phyloP scores from a whole-genome alignment of 2,329 filamentous ascomycete genomes.

The Diaporthe citriasiana region DNA sequence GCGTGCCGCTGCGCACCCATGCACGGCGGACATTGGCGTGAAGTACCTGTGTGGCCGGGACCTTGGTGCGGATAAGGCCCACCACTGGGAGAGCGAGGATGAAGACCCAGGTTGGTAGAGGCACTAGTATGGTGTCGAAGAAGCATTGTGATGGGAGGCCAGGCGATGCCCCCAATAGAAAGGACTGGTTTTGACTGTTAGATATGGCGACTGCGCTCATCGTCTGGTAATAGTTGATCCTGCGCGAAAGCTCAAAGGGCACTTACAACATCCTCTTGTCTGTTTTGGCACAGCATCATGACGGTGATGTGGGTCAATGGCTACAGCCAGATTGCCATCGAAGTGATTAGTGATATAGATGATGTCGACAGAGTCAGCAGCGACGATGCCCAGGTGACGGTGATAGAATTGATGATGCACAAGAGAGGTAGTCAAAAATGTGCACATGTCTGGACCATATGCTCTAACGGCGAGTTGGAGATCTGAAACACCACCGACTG shows the following conservation, averaged over 20 bases:
- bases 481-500: constrained; percentile 20
- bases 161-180: constrained; percentile 1
- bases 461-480: background rate
- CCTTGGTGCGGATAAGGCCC: constrained; percentile 2
- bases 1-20: constrained; percentile 44
- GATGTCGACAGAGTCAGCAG: background rate
- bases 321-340: background rate
- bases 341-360: background rate
- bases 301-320: background rate
- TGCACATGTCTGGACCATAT: background rate
- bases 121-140: constrained; percentile 47
- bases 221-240: background rate
- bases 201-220: background rate
- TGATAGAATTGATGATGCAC: background rate
- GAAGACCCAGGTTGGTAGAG: constrained; percentile 47
- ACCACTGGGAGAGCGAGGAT: constrained; percentile 37
- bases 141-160: constrained; percentile 49
- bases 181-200: background rate
- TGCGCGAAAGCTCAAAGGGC: background rate
- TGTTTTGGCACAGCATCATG: constrained; percentile 22
- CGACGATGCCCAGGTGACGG: background rate
- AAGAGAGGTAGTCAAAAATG: background rate
- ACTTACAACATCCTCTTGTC: constrained; percentile 22
- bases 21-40: constrained; percentile 39
- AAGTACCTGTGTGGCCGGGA: constrained; percentile 41